Evolutionary conservation across 2,329 filamentous ascomycete genomes (phyloP), one percentile per base, ranked within the genome.

Genomic region (Graphiopsis chlorocephala): DNA sequence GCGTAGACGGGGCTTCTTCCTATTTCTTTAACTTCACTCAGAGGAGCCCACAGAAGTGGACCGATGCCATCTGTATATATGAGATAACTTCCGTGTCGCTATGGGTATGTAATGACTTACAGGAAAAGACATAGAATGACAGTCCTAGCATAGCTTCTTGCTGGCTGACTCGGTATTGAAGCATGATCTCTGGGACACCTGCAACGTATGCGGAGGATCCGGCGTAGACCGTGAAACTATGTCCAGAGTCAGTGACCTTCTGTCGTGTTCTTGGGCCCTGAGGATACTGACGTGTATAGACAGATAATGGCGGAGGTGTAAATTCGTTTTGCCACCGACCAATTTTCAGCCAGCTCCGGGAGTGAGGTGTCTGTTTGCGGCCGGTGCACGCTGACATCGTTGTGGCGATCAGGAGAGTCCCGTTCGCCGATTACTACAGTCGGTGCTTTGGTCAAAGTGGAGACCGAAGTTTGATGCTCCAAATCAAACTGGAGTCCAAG

Each of bases 1-100:
- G 67, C 70, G 57, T 75, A 72, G 28, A 73, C 67, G 14, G 70
- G 66, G 11, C 62, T 70, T 7, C 70, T 65, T 23, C 72, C 61
- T 14, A 74, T 64, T 1, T 29, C 6, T 3, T 25, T 25, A 11
- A 53, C 31, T 15, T 53, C 50, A 26, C 50, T 53, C 5, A 53
- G 25, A 3, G 50, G 50, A 6, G 50, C 29, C 25, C 29, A 53
- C 25, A 53, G 50, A 7, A 53, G 25, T 6, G 50, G 50, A 4
- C 50, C 50, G 23, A 53, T 4, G 50, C 50, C 50, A 26, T 53
- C n/a, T n/a, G n/a, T 45, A n/a, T 10, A 45, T 6, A n/a, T 8
- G 20, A 45, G 5, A 17, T 45, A 6, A 45, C 15, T 3, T 6
- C 15, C 23, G 31, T 14, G n/a, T n/a, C n/a, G n/a, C n/a, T n/a